phyloP scores from a whole-genome alignment of 495 filamentous ascomycete species.

The Lepidopterella palustris region DNA sequence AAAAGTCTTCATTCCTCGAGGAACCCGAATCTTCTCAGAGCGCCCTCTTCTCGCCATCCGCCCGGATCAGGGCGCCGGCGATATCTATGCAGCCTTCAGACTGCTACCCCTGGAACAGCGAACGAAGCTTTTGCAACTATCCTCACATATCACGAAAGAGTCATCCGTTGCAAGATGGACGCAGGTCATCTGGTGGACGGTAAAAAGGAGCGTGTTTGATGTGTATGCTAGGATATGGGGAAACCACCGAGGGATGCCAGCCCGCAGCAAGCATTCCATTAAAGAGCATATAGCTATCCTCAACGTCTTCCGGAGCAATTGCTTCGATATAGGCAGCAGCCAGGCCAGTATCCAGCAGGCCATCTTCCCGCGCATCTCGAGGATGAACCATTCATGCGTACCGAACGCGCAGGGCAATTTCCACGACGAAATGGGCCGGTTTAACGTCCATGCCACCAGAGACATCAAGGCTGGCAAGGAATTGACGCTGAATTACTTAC shows the following conservation, averaged over 20 bases:
- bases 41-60: background rate
- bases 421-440: background rate
- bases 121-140: background rate
- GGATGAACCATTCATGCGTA: background rate
- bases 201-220: background rate
- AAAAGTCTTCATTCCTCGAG: background rate
- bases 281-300: background rate
- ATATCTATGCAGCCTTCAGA: background rate
- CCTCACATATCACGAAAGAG: background rate
- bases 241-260: no score
- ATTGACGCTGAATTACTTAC: background rate
- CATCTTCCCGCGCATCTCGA: background rate
- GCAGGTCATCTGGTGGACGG: background rate
- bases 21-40: background rate
- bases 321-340: background rate
- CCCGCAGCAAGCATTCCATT: background rate
- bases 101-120: background rate
- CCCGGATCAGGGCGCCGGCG: background rate
- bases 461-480: background rate
- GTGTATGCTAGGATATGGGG: no score
- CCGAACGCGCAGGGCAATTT: background rate
- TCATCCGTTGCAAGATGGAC: background rate
- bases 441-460: background rate
- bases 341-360: background rate
- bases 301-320: background rate